Evolutionary conservation across 495 filamentous ascomycete genomes (phyloP), one percentile per base, ranked within the genome.

Genomic region (Aspergillus cavernicola): DNA sequence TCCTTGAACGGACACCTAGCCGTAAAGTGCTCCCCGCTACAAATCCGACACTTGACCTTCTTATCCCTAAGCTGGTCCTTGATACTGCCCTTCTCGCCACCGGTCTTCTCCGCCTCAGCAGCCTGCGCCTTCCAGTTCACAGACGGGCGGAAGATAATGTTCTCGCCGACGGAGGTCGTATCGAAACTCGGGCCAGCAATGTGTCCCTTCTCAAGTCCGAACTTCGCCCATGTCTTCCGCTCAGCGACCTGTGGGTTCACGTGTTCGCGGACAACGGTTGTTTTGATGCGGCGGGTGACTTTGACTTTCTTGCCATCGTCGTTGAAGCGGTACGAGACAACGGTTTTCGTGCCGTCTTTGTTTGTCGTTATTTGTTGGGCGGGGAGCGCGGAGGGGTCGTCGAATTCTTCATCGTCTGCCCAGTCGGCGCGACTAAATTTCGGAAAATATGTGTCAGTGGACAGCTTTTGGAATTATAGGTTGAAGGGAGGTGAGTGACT

Each of bases 21-120:
- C 4, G 93, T 98, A 77, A 96, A 98, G 80, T 98, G 93, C 76
- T 97, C 95, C 60, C 95, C 93, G 69, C 85, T 87, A 75, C 93
- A 98, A 66, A 98, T 97, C 77, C 93, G 85, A 74, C 93, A 98
- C 80, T 97, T 97, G 75, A 98, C 95, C 80, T 96, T 96, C 83
- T 96, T 96, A 74, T 96, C 89, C 84, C 92, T 96, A 53, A 97
- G 79, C 79, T 89, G 83, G 59, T 90, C 89, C 78, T 91, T 93
- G 78, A 96, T 85, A 62, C 80, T 80, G 42, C 73, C 73, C 69
- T 76, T 81, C 69, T 91, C 89, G 60, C 72, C 74, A 64, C 82
- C 82, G 50, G 83, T 83, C 78, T 89, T 88, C 74, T 87, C 83
- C 55, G 84, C 85, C 71, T 92, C 88, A 75, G 88, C 88, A 48